Base-by-base conservation (phyloP, 2,329 filamentous ascomycete species). In the Spiromastix sp. region DNA sequence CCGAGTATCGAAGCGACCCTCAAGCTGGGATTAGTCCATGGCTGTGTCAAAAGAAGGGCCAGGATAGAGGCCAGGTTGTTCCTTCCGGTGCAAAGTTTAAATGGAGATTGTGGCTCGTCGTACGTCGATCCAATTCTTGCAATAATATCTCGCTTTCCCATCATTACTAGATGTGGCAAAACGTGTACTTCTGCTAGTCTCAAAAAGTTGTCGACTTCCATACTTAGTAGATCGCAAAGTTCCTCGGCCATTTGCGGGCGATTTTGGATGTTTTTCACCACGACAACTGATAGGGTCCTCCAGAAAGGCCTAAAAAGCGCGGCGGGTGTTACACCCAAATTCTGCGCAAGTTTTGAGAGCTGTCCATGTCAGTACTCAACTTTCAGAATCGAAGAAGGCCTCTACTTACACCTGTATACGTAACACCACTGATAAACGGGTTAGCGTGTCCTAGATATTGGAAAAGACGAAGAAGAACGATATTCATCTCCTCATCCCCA, bases 371-470 rank as follows among this genome's bases (percentile, higher is more conserved):
- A 27, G 38, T 15, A 35, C 16, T 29, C 5, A 42, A n/a, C 31
- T 30, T 15, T n/a, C 4, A 4, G 11, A 11, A 17, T 45, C 25
- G 47, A 34, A 15, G n/a, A n/a, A n/a, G n/a, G n/a, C n/a, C n/a
- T n/a, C n/a, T n/a, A 42, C 60, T 44, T 59, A 83, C 76, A 61
- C 94, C 87, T 45, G 82, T 81, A 54, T 86, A 91, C 3, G 89
- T 85, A 43, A 86, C 74, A 4, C 80, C 81, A 35, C 80, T 85
- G 6, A 93, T 68, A 20, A 94, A 72, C 25, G 75, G 73, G 54
- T 93, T 94, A 27, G 74, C 68, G 59, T 91, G 81, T 5, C 89
- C 89, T 6, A 96, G 67, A 52, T 91, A 94, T 39, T 93, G 83
- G 6, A 95, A 69, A 5, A 96, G 70, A 45, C 83, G 79, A 37